Evolutionary conservation across 345 rosid genomes (phyloP).

Genomic region (Combretum micranthum): DNA sequence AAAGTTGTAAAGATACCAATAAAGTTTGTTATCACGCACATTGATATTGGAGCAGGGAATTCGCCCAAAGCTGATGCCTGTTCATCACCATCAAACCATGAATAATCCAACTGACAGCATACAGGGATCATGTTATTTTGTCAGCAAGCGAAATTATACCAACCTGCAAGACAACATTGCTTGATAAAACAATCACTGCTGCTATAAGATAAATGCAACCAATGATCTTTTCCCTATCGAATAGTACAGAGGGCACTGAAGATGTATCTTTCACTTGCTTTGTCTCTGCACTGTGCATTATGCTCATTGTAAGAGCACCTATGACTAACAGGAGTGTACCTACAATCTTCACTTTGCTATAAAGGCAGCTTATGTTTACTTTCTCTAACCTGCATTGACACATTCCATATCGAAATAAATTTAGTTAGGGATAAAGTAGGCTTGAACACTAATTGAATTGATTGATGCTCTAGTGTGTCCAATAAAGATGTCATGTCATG

Average conservation of each 20-base stretch:
- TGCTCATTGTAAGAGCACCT: slow-evolving; percentile 80
- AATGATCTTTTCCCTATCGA: slow-evolving; percentile 52
- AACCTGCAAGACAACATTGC: slow-evolving; percentile 75
- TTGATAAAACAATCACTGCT: slow-evolving; percentile 62
- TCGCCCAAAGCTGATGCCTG: slow-evolving; percentile 70
- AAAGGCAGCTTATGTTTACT: slow-evolving; percentile 56
- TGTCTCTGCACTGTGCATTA: slow-evolving; percentile 56
- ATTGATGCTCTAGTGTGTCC: no score
- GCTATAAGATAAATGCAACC: slow-evolving; percentile 79
- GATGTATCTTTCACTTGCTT: slow-evolving; percentile 14
- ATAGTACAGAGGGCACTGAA: slow-evolving; percentile 2
- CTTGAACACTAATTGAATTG: no score
- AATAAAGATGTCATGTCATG: no score
- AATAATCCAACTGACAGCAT: neutral
- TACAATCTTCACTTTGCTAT: slow-evolving; percentile 76
- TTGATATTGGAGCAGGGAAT: slow-evolving; percentile 90
- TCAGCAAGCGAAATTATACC: slow-evolving; percentile 2
- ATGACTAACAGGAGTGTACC: slow-evolving; percentile 72
- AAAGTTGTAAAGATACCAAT: slow-evolving; percentile 67
- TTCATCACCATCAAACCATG: neutral
- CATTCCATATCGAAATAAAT: neutral
- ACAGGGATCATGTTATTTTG: neutral
- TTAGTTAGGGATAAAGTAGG: no score
- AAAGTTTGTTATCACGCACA: slow-evolving; percentile 75
- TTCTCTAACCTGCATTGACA: slow-evolving; percentile 65